A percentile compares a stretch with the other conserved stretches of the same genome.
These are phyloP conservation scores for Entonaema liquescens DNA, from an alignment of 495 filamentous ascomycete genomes.

Conservation along the genomic window DNA sequence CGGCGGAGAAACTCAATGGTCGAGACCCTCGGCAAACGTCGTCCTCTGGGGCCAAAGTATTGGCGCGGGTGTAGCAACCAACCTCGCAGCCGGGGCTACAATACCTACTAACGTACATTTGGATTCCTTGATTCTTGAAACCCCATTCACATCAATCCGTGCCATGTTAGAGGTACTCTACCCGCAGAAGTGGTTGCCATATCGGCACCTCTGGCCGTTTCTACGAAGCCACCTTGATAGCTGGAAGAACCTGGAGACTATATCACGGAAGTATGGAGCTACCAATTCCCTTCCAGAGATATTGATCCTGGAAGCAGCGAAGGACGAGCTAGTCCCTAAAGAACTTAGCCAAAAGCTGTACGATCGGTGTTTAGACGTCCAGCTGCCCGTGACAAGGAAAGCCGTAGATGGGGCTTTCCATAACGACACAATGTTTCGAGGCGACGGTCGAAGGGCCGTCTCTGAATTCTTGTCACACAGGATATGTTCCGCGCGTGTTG, in stretches of 20 bases:
- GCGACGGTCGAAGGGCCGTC: conserved; percentile 52
- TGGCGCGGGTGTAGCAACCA: conserved; percentile 68
- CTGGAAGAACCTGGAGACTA: conserved; percentile 52
- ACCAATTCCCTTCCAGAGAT: conserved; percentile 49
- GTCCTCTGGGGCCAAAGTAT: conserved; percentile 86
- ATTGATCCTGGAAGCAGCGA: conserved; percentile 67
- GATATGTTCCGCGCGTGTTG: conserved; percentile 28
- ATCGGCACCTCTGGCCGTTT: conserved; percentile 62
- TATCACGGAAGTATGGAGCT: conserved; percentile 41
- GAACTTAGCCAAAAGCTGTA: conserved; percentile 63
- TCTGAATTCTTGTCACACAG: conserved; percentile 46
- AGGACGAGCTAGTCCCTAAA: conserved; percentile 74
- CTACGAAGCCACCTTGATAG: conserved; percentile 58
- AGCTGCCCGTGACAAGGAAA: conserved; percentile 49
- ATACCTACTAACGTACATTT: conserved; percentile 46
- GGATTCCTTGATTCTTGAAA: conserved; percentile 72
- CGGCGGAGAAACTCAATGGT: conserved; percentile 30
- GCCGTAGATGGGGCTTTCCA: conserved; percentile 54
- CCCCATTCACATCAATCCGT: conserved; percentile 76
- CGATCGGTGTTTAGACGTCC: conserved; percentile 52
- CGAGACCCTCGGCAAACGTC: conserved; percentile 52
- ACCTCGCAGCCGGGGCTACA: conserved; percentile 50
- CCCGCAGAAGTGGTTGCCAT: conserved; percentile 84
- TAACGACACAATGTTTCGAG: conserved; percentile 55
- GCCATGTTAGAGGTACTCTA: conserved; percentile 79